These are phyloP conservation scores for Neobulgaria alba DNA, from an alignment of 2,329 filamentous ascomycete genomes.

Conservation along the genomic window DNA sequence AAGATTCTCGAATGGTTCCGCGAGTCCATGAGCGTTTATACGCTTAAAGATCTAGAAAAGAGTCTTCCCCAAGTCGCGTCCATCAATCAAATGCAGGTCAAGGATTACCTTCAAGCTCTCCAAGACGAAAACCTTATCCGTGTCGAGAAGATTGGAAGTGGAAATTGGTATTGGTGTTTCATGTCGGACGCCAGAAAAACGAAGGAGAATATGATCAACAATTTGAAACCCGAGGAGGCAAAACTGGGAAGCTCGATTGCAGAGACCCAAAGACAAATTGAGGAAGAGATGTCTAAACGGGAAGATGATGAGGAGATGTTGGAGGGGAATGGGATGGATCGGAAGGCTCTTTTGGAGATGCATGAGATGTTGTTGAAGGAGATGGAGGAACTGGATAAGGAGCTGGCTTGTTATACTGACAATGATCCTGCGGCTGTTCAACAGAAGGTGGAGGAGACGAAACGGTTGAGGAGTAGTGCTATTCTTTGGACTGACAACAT, in stretches of 20 bases:
- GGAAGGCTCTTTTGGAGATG: constrained; percentile 22
- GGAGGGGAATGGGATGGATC: constrained; percentile 20
- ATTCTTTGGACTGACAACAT: constrained; percentile 28
- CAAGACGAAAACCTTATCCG: constrained; percentile 52
- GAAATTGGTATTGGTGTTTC: constrained; percentile 68
- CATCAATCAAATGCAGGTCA: constrained; percentile 58
- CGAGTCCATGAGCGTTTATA: constrained; percentile 51
- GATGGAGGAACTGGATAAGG: constrained; percentile 24
- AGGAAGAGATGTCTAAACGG: constrained; percentile 29
- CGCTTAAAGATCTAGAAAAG: constrained; percentile 61
- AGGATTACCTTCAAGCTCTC: constrained; percentile 56
- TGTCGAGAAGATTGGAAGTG: constrained; percentile 61
- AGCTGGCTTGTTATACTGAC: constrained; percentile 25
- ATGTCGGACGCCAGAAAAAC: constrained; percentile 43
- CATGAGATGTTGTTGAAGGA: constrained; percentile 23
- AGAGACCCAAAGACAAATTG: constrained; percentile 29
- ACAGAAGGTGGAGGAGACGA: constrained; percentile 24
- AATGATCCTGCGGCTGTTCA: constrained; percentile 26
- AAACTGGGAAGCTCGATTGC: constrained; percentile 25
- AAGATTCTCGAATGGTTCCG: constrained; percentile 52
- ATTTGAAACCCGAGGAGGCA: constrained; percentile 30
- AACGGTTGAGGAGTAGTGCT: constrained; percentile 22
- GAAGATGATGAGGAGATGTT: constrained; percentile 29
- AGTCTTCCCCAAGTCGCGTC: constrained; percentile 49
- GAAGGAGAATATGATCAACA: constrained; percentile 32